phyloP scores from a whole-genome alignment of 1,139 yeast species.

The Citeromyces hawaiiensis region DNA sequence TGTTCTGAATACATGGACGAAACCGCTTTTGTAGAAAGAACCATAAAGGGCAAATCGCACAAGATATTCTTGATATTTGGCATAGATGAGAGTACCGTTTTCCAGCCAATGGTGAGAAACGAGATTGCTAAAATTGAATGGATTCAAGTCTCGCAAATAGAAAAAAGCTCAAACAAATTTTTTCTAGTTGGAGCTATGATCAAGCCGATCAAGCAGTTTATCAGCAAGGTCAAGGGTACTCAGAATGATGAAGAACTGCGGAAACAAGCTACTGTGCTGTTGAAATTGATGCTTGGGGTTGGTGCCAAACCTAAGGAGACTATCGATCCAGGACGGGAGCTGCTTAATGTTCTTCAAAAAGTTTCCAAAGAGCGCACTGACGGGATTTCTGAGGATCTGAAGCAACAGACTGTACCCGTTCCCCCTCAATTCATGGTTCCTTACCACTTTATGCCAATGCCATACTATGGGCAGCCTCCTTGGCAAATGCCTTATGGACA shows the following conservation, averaged over 20 bases:
- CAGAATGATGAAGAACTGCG: conserved; percentile 41
- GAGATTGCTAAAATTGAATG: conserved; percentile 70
- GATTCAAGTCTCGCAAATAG: conserved; percentile 33
- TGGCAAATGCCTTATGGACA: conserved; percentile 1
- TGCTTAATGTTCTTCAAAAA: conserved; percentile 49
- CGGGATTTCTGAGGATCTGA: conserved; percentile 6
- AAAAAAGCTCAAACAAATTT: conserved; percentile 27
- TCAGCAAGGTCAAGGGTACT: conserved; percentile 37
- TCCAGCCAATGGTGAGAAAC: conserved; percentile 73
- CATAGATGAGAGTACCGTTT: conserved; percentile 64
- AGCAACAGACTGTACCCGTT: conserved; percentile 5
- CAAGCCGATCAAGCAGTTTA: conserved; percentile 46
- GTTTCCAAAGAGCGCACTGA: conserved; percentile 20
- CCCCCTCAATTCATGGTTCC: conserved; percentile 5
- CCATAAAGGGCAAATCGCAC: conserved; percentile 72
- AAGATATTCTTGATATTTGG: conserved; percentile 69
- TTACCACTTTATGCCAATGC: conserved; percentile 7
- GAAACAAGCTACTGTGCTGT: conserved; percentile 44
- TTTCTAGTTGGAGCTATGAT: conserved; percentile 49
- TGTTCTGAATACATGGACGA: conserved; percentile 53
- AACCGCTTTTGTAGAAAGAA: conserved; percentile 69
- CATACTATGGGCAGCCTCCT: conserved; percentile 2
- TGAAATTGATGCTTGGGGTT: conserved; percentile 53
- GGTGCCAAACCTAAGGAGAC: conserved; percentile 15
- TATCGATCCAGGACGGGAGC: conserved; percentile 64